These are phyloP conservation scores for Asparagopsis taxiformis DNA, from an alignment of 31 red algal species.

Conservation along the genomic window DNA sequence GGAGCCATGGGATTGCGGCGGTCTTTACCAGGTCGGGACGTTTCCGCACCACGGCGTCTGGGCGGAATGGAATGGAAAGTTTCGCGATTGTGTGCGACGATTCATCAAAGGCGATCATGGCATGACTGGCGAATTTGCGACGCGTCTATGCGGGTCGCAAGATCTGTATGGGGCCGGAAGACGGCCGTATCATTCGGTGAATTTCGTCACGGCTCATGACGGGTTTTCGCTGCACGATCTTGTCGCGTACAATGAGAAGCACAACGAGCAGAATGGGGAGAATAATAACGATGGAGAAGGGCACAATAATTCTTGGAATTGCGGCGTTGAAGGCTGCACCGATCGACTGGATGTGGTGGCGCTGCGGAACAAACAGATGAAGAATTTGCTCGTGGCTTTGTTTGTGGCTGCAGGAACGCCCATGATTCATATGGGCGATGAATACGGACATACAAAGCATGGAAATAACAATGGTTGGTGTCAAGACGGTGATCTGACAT, in stretches of 20 bases:
- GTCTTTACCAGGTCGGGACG: slow-evolving; percentile 90
- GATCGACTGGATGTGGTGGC: slow-evolving; percentile 13
- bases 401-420: slow-evolving; percentile 88
- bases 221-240: slow-evolving; percentile 92
- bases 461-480: slow-evolving; percentile 99
- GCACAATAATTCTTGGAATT: slow-evolving; percentile 94
- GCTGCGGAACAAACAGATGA: slow-evolving; percentile 43
- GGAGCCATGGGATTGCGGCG: slow-evolving; percentile 97
- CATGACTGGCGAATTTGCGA: slow-evolving; percentile 81
- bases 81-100: slow-evolving; percentile 83
- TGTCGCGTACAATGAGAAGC: slow-evolving; percentile 87
- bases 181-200: slow-evolving; percentile 83
- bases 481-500: slow-evolving; percentile 80
- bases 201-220: slow-evolving; percentile 99
- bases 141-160: slow-evolving; percentile 85
- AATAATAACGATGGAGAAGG: slow-evolving; percentile 85
- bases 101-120: slow-evolving; percentile 82
- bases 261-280: slow-evolving; percentile 96
- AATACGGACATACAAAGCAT: slow-evolving; percentile 82
- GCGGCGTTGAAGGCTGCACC: slow-evolving; percentile 92
- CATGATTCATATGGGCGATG: slow-evolving; percentile 96
- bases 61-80: slow-evolving; percentile 99
- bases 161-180: slow-evolving; percentile 82
- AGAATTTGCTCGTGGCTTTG: slow-evolving; percentile 78
- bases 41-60: slow-evolving; percentile 96